Evolutionary conservation across 768 basidiomycete species (phyloP), one percentile per base, ranked within the genome.

Genomic region (Hygrophoropsis aurantiaca): DNA sequence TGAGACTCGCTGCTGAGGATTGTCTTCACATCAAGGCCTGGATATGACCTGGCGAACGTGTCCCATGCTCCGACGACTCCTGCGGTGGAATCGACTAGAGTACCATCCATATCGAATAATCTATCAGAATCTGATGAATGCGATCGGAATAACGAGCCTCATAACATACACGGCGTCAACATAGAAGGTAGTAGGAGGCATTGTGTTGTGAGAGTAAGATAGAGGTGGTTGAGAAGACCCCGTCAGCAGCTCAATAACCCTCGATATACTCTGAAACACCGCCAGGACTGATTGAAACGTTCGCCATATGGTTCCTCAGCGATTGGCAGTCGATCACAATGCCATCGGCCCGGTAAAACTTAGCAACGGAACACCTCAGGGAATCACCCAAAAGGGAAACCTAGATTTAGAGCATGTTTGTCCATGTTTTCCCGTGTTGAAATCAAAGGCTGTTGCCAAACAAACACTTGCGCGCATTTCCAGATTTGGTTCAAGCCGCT

Each of bases 51-150:
- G 40, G 77, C 77, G 66, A 92, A 93, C n/a, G 72, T 67, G 44
- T 84, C 72, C 93, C 93, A 94, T 27, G 90, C 90, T 21, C 85
- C 88, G 21, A 80, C 69, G 25, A 94, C 90, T 35, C 88, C 90
- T 24, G 81, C 79, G 9, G 87, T 92, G 16, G 89, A 92, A 61
- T 94, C 87, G 53, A 88, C 75, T 42, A 89, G 72, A 26, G 87
- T 92, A 46, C 87, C 87, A 61, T 90, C 87, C 87, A 89, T 90
- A 62, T 90, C 87, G 58, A 88, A 88, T 11, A 89, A 70, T 48
- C 87, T 88, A 49, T 1, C 16, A 40, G 18, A 37, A 21, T n/a
- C n/a, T 11, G 5, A 10, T 44, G 19, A 24, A 21, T 24, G 16
- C 21, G 24, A 41, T 24, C 18, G 40, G 21, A 19, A 3, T 30